phyloP scores from a whole-genome alignment of 73 alveolate species.

The Symbiodinium natans region DNA sequence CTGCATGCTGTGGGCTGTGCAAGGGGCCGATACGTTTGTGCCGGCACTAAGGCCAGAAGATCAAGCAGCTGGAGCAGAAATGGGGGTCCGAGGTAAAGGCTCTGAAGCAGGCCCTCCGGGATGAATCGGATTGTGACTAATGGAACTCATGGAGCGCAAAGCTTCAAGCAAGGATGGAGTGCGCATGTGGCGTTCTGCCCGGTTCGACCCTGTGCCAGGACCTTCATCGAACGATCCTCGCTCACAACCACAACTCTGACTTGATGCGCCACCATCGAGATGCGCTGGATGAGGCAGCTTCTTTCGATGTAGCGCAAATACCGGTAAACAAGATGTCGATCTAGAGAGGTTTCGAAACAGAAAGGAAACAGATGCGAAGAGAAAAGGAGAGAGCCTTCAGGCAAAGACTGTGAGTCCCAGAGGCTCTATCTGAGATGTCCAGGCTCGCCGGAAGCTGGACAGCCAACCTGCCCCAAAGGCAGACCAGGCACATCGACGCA shows the following conservation, averaged over 20 bases:
- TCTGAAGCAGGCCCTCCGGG: slow-evolving; percentile 62
- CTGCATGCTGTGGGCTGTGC: too few species aligned
- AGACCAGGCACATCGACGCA: slow-evolving; percentile 26
- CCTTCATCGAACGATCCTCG: slow-evolving; percentile 89
- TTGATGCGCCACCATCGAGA: slow-evolving; percentile 94
- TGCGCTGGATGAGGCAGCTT: slow-evolving; percentile 78
- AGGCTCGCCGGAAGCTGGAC: slow-evolving; percentile 91
- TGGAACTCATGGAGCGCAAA: too few species aligned
- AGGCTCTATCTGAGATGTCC: too few species aligned
- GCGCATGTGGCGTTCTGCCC: too few species aligned
- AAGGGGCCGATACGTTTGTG: too few species aligned
- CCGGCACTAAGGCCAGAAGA: slow-evolving; percentile 77
- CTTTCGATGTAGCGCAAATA: not conserved
- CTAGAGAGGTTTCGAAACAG: too few species aligned
- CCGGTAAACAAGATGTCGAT: too few species aligned
- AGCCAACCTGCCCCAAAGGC: slow-evolving; percentile 74
- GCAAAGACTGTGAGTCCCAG: too few species aligned
- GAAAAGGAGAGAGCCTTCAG: too few species aligned
- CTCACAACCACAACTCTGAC: slow-evolving; percentile 94
- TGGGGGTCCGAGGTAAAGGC: slow-evolving; percentile 94
- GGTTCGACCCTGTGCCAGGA: slow-evolving; percentile 28
- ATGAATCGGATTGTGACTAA: not conserved
- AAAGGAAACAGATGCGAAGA: too few species aligned
- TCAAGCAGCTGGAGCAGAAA: slow-evolving; percentile 94
- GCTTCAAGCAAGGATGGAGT: too few species aligned